Percentiles rank a stretch among this genome's conserved stretches.
Evolutionary conservation across 2,329 filamentous ascomycete genomes (phyloP).

Genomic region (Exophiala dermatitidis): DNA sequence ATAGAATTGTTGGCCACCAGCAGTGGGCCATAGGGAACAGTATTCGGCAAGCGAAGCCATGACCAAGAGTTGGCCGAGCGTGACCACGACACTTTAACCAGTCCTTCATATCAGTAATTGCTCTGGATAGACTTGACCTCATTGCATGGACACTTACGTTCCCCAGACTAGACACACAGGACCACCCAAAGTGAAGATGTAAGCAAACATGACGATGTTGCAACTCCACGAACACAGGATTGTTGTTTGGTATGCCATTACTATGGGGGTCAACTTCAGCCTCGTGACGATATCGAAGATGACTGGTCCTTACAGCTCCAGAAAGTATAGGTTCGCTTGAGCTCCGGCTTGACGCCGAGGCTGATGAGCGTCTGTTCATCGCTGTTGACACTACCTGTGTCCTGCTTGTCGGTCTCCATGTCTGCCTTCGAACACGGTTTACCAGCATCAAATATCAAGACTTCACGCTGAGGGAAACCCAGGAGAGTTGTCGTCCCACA

Average conservation of each 20-base stretch:
- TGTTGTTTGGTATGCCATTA: constrained; percentile 21
- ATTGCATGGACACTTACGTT: constrained; percentile 14
- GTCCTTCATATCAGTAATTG: background rate
- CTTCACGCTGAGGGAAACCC: background rate
- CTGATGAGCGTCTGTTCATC: constrained; percentile 20
- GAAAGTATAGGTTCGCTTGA: constrained; percentile 20
- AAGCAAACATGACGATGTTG: constrained; percentile 20
- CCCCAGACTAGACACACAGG: constrained; percentile 23
- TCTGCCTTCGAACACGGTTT: background rate
- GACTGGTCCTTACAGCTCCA: constrained; percentile 19
- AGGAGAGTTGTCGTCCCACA: constrained; percentile 2
- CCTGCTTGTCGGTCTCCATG: constrained; percentile 16
- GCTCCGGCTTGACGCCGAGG: constrained; percentile 21
- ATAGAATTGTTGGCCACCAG: constrained; percentile 23
- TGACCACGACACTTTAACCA: constrained; percentile 12
- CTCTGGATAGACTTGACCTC: background rate
- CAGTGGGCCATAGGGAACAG: constrained; percentile 20
- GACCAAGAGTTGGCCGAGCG: constrained; percentile 19
- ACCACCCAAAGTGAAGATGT: constrained; percentile 20
- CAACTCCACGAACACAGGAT: constrained; percentile 19
- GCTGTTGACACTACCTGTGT: constrained; percentile 7
- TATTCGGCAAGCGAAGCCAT: constrained; percentile 23
- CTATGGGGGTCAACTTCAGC: constrained; percentile 3
- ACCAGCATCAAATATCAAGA: background rate
- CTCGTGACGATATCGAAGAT: background rate